phyloP scores from a whole-genome alignment of 78 protist species.

The Fonticula alba region DNA sequence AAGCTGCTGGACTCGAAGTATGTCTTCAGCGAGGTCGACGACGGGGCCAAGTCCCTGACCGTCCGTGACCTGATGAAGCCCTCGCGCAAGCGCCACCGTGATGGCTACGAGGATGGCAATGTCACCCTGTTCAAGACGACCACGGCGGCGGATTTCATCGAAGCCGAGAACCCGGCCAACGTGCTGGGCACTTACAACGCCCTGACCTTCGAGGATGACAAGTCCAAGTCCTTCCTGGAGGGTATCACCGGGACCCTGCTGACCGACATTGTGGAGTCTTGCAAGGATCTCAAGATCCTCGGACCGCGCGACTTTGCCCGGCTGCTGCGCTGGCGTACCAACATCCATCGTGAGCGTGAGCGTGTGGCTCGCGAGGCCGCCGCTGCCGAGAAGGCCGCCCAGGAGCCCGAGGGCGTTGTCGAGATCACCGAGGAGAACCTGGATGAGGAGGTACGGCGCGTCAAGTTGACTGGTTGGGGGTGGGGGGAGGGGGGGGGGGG shows the following conservation, averaged over 20 bases:
- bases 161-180: constrained; percentile 18
- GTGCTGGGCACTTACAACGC: constrained; percentile 15
- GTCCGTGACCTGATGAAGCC: background rate
- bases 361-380: background rate
- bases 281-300: constrained; percentile 45
- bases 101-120: constrained; percentile 42
- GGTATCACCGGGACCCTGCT: background rate
- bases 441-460: too few species aligned
- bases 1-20: constrained; percentile 60
- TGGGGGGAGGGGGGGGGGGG: too few species aligned
- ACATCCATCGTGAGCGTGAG: background rate
- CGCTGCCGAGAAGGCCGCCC: constrained; percentile 19
- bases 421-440: background rate
- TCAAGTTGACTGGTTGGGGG: too few species aligned
- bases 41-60: background rate
- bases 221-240: constrained; percentile 1
- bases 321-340: constrained; percentile 52
- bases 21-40: constrained; percentile 53
- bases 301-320: constrained; percentile 56
- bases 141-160: constrained; percentile 26
- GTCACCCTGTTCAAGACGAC: background rate
- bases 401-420: background rate
- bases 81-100: constrained; percentile 11
- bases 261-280: constrained; percentile 29
- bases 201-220: constrained; percentile 33